phyloP scores from a whole-genome alignment of 441 rosid species.

The Omphalea diandra region DNA sequence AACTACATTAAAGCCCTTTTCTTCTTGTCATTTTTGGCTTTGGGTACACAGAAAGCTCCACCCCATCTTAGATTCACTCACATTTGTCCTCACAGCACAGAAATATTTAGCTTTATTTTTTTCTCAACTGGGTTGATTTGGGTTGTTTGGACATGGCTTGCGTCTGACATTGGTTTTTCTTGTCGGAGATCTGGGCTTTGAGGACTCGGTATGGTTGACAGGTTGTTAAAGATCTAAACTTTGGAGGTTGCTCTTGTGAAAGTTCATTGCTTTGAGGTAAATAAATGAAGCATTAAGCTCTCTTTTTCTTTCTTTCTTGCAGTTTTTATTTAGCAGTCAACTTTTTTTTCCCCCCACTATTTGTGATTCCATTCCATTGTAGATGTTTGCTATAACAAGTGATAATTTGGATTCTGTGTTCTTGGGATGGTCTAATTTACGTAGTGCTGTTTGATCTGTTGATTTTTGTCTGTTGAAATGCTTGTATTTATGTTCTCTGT shows the following conservation, averaged over 20 bases:
- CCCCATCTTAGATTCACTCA: conserved; percentile 60
- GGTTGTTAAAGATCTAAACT: conserved; percentile 51
- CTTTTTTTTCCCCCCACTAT: not conserved
- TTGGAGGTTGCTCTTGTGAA: conserved; percentile 29
- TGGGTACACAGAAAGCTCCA: conserved; percentile 55
- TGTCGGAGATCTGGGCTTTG: conserved; percentile 49
- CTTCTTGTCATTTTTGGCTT: conserved; percentile 34
- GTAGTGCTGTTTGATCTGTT: conserved; percentile 29
- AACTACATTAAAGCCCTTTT: not conserved
- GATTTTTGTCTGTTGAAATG: too few relatives aligned
- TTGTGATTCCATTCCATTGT: not conserved
- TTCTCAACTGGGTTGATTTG: conserved; percentile 28
- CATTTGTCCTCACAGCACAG: conserved; percentile 34
- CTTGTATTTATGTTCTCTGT: not conserved
- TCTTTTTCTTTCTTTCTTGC: conserved; percentile 5
- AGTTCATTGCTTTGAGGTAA: conserved; percentile 39
- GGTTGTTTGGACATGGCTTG: conserved; percentile 26
- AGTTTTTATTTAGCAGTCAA: not conserved
- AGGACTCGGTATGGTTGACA: conserved; percentile 25
- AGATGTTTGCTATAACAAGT: not conserved
- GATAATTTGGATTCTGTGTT: not conserved
- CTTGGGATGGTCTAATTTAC: conserved; percentile 12
- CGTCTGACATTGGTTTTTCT: conserved; percentile 18
- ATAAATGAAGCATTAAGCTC: conserved; percentile 14
- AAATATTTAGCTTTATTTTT: conserved; percentile 31